Evolutionary conservation across 176 grass and related monocot genomes (phyloP), one percentile per base, ranked within the genome.

Genomic region (Aegilops longissima): DNA sequence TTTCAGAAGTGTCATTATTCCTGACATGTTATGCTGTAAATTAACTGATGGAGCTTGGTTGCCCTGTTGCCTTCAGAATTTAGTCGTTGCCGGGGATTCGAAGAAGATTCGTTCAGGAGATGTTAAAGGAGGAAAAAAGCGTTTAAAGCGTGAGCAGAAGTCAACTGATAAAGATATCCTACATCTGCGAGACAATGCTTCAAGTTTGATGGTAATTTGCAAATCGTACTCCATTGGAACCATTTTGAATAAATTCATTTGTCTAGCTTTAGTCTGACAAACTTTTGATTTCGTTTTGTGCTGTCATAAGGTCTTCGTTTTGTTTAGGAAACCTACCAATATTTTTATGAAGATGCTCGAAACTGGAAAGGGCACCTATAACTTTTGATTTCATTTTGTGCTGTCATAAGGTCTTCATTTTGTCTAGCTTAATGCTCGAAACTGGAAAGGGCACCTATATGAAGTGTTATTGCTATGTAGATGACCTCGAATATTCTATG

Each of bases 91-190:
- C 35, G 12, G 3, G 10, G 17, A 91, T 61, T 87, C 70, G 61
- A 76, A 95, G 82, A 88, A 85, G 31, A 83, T 82, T 61, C 68
- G 23, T 93, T 81, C 67, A 66, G 6, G 54, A 67, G 61, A 68
- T 40, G 35, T 86, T 73, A 91, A 81, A 77, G 77, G 56, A 73
- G 82, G 82, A 61, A 84, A 91, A 58, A 93, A 89, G 79, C 65
- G 27, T 89, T 85, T 90, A 84, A 86, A 88, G 45, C 23, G 8
- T 59, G 54, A 20, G 1, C 62, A 80, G 51, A 88, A 74, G 25
- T 88, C 91, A 88, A 70, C 3, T 8, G 62, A 92, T 62, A 89
- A 52, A 84, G 75, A 85, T 79, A 35, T 67, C 25, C 84, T 72
- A 70, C 39, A 84, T 24, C 17, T 17, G 59, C 80, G 76, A 61